Percentiles rank a stretch among this genome's conserved stretches.
Evolutionary conservation across 148 eudicot genomes (phyloP).

Genomic region (Rhododendron ovatum): DNA sequence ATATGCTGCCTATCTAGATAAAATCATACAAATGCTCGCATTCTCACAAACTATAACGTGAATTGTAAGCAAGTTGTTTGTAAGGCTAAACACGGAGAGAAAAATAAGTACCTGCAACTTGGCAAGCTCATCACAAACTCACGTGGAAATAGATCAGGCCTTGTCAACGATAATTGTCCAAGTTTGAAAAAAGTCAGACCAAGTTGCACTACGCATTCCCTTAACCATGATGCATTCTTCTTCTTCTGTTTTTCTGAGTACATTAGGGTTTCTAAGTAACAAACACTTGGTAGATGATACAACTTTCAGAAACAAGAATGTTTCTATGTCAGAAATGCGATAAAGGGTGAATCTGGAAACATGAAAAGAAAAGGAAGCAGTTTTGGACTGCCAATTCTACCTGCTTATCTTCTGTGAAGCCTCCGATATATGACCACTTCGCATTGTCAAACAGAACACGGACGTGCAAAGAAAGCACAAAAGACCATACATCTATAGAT

Average conservation of each 20-base stretch:
- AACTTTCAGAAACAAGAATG: not conserved
- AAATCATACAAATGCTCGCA: not conserved
- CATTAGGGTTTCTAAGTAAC: not conserved
- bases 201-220: constrained; percentile 87
- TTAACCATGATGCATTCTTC: constrained; percentile 78
- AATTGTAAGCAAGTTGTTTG: not conserved
- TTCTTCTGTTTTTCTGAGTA: constrained; percentile 58
- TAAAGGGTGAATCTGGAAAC: not conserved
- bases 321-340: not conserved
- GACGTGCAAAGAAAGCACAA: constrained; percentile 80
- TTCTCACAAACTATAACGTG: not conserved
- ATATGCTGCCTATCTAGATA: not conserved
- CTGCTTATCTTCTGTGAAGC: constrained; percentile 83
- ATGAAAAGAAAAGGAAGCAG: not conserved
- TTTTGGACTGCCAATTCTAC: constrained; percentile 24
- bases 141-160: constrained; percentile 87
- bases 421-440: constrained; percentile 82
- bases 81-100: not conserved
- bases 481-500: constrained; percentile 87
- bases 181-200: constrained; percentile 95
- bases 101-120: constrained; percentile 73
- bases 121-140: constrained; percentile 96
- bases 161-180: constrained; percentile 90
- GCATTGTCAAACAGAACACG: constrained; percentile 87
- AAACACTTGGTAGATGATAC: not conserved